phyloP scores from a whole-genome alignment of 2,329 filamentous ascomycete species.

The Talaromyces islandicus region DNA sequence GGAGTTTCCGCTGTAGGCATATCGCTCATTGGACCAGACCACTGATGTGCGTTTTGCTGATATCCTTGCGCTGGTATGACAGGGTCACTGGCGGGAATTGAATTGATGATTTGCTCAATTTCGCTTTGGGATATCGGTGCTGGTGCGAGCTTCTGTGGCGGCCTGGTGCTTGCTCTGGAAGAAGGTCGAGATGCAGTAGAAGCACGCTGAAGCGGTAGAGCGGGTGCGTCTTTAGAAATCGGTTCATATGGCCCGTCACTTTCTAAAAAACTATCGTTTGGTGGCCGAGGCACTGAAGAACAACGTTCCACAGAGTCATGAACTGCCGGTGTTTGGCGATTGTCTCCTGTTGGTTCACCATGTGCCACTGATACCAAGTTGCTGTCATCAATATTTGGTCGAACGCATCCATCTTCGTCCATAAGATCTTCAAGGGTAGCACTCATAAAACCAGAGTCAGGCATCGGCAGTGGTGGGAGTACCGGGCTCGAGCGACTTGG shows the following conservation, averaged over 20 bases:
- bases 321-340: neutral
- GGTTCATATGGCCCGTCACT: constrained; percentile 17
- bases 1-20: constrained; percentile 36
- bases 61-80: constrained; percentile 20
- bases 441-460: constrained; percentile 80
- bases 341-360: neutral
- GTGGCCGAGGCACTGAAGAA: constrained; percentile 15
- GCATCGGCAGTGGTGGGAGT: constrained; percentile 54
- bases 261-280: constrained; percentile 15
- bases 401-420: constrained; percentile 50
- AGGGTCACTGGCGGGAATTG: constrained; percentile 49
- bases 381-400: constrained; percentile 10
- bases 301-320: constrained; percentile 9
- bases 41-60: constrained; percentile 39
- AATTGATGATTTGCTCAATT: constrained; percentile 23
- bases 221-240: constrained; percentile 15
- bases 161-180: constrained; percentile 30
- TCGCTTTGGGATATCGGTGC: constrained; percentile 31
- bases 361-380: neutral
- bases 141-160: constrained; percentile 32
- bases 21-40: constrained; percentile 40
- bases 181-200: constrained; percentile 29
- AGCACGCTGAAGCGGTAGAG: constrained; percentile 22
- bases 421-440: constrained; percentile 66
- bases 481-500: constrained; percentile 75